Evolutionary conservation across 129 eudicot species (phyloP).

Genomic region (Artemisia annua): DNA sequence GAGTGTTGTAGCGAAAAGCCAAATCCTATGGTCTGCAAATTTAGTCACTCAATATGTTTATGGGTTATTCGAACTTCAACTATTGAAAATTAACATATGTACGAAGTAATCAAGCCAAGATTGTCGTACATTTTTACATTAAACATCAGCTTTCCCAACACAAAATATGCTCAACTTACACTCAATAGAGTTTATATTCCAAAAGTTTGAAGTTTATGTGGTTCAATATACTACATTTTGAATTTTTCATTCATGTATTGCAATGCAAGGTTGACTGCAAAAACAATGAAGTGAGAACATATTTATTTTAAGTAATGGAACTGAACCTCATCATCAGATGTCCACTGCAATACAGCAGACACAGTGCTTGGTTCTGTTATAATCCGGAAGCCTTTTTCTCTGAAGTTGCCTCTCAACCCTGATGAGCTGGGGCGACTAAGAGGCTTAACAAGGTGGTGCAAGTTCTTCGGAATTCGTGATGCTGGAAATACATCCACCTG

Average conservation of each 20-base stretch:
- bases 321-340: conserved; percentile 76
- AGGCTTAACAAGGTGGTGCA: conserved; percentile 73
- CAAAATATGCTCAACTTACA: conserved; percentile 2
- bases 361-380: conserved; percentile 60
- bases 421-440: conserved; percentile 45
- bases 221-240: conserved; percentile 1
- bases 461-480: conserved; percentile 62
- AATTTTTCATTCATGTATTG: background rate
- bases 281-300: conserved; percentile 7
- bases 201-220: conserved; percentile 9
- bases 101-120: background rate
- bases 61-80: background rate
- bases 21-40: background rate
- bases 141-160: background rate
- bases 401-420: conserved; percentile 29
- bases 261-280: conserved; percentile 6
- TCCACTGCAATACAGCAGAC: conserved; percentile 67
- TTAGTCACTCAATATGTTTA: conserved; percentile 3
- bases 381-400: conserved; percentile 78
- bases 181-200: background rate
- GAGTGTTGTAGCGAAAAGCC: background rate
- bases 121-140: background rate
- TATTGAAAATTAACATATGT: background rate
- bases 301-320: conserved; percentile 18
- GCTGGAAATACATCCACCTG: conserved; percentile 91